Base-by-base conservation (phyloP, 192 early-diverging fungal species). In the Oehlia diaphana region DNA sequence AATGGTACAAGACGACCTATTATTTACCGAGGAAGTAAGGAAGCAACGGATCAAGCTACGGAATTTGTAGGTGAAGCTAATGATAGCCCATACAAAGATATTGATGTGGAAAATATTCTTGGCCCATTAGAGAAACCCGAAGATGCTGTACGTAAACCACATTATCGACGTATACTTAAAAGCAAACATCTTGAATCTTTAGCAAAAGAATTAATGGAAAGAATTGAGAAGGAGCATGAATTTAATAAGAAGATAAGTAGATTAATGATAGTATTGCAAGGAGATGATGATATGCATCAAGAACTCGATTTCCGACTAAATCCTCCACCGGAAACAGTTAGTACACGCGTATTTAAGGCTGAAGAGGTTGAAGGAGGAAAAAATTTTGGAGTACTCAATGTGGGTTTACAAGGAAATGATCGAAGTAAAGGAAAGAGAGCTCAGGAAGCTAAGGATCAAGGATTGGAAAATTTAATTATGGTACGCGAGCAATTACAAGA, bases 181-280 rank as follows among this genome's bases (percentile, higher is more conserved):
- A 86, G 84, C 26, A 81, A 83, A 28, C 85, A 89, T 68, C 77
- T 93, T 2, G 86, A 90, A 63, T 80, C 87, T 23, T 83, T 91
- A 63, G 87, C 90, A 21, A 80, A 84, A 7, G 82, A 86, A 62
- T 85, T 89, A 6, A 90, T 91, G 88, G 83, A 87, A 53, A 88
- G 91, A 76, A 89, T 93, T 77, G 92, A 93, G 75, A 78, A 84
- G 10, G 92, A 93, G 81, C 87, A 90, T 79, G 83, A 82, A 19
- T 88, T 90, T 68, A 88, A 88, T 69, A 90, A 89, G 80, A 85
- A 86, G 42, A 69, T 93, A 73, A 86, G 83, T 66, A 86, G 89
- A 50, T 77, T 92, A 39, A 83, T 86, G 37, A 70, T 84, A 70
- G 86, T 90, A 50, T 70, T 92, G 13, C 88, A 91, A 35, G 82